Evolutionary conservation across 1,284 basidiomycete species (phyloP).

Genomic region (Laetiporus sulphureus): DNA sequence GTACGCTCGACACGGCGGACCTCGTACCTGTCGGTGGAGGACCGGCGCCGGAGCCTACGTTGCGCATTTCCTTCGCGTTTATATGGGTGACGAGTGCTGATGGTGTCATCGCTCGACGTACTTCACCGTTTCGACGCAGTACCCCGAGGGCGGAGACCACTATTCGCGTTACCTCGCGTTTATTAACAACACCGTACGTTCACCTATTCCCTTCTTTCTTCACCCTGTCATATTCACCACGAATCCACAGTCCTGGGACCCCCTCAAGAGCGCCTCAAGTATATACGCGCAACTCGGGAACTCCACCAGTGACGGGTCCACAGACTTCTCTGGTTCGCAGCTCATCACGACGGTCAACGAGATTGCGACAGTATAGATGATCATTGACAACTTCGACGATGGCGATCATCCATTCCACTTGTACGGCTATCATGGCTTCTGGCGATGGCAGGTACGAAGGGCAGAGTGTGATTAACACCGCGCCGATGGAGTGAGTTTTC

Average conservation of each 20-base stretch:
- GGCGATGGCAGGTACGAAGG: conserved; percentile 24
- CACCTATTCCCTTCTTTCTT: too few relatives aligned
- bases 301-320: conserved; percentile 13
- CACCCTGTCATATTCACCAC: too few relatives aligned
- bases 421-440: conserved; percentile 31
- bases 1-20: conserved; percentile 17
- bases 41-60: conserved; percentile 16
- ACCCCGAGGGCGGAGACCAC: conserved; percentile 20
- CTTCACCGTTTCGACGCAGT: conserved; percentile 30
- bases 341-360: conserved; percentile 26
- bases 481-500: conserved; percentile 22
- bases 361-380: conserved; percentile 24
- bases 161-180: conserved; percentile 31
- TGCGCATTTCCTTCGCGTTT: conserved; percentile 7
- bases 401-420: conserved; percentile 40
- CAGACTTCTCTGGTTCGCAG: conserved; percentile 18
- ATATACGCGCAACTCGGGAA: conserved; percentile 19
- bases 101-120: conserved; percentile 12
- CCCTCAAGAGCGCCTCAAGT: conserved; percentile 22
- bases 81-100: not conserved
- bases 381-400: conserved; percentile 31
- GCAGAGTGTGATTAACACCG: conserved; percentile 21
- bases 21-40: conserved; percentile 22
- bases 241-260: conserved; percentile 29
- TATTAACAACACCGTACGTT: conserved; percentile 29